Conservation (phyloP, 2,329 filamentous ascomycete genomes). For the Parafenestella ontariensis region DNA sequence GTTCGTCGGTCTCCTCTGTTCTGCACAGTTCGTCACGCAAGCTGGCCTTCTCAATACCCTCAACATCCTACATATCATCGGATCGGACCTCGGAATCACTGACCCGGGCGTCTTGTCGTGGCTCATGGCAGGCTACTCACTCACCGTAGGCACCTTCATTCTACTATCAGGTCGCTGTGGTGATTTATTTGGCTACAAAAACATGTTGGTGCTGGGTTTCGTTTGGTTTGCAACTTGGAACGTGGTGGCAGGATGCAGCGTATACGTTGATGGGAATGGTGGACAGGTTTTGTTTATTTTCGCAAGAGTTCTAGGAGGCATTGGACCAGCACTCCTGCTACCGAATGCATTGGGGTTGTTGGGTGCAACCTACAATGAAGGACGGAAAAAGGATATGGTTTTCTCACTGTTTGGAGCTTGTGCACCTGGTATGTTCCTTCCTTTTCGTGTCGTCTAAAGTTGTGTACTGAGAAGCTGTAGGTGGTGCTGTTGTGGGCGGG, state of each 20-base stretch:
- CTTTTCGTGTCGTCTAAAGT: not conserved
- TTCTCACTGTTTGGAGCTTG: slow-evolving; percentile 62
- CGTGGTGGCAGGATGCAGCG: slow-evolving; percentile 53
- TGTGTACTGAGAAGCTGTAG: slow-evolving; percentile 9
- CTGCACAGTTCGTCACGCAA: slow-evolving; percentile 51
- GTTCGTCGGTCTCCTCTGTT: slow-evolving; percentile 36
- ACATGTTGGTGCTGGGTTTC: slow-evolving; percentile 58
- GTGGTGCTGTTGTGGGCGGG: slow-evolving; percentile 52
- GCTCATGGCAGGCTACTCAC: slow-evolving; percentile 57
- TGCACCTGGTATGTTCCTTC: slow-evolving; percentile 48
- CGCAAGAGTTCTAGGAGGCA: slow-evolving; percentile 51
- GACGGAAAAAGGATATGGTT: slow-evolving; percentile 65
- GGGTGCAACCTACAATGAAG: slow-evolving; percentile 64
- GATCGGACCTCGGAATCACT: slow-evolving; percentile 48
- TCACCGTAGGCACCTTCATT: slow-evolving; percentile 61
- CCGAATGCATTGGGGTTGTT: slow-evolving; percentile 71
- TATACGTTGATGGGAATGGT: slow-evolving; percentile 41
- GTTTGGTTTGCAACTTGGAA: slow-evolving; percentile 59
- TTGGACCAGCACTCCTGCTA: slow-evolving; percentile 68
- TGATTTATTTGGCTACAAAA: slow-evolving; percentile 60
- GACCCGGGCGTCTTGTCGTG: slow-evolving; percentile 54
- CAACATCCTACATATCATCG: slow-evolving; percentile 54
- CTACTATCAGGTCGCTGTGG: slow-evolving; percentile 58
- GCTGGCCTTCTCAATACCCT: slow-evolving; percentile 46
- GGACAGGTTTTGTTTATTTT: slow-evolving; percentile 48